phyloP scores from a whole-genome alignment of 768 basidiomycete genomes.

The Rhizopogon salebrosus region DNA sequence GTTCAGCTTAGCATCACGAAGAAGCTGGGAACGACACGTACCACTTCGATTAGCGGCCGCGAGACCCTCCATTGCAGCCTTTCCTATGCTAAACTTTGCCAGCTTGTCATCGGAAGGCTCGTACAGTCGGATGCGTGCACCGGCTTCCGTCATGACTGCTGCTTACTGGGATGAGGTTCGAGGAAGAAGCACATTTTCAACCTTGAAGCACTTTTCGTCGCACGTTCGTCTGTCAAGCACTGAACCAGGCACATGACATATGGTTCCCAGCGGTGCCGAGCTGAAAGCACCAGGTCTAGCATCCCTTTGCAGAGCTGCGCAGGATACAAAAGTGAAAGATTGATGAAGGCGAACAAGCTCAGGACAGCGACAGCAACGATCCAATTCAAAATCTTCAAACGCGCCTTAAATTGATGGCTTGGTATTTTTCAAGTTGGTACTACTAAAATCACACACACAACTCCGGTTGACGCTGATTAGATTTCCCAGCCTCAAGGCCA shows the following conservation, averaged over 20 bases:
- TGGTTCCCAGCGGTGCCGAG: neutral
- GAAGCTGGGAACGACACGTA: conserved; percentile 20
- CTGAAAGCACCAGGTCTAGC: neutral
- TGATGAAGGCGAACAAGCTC: neutral
- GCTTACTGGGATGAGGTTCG: neutral
- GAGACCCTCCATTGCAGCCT: conserved; percentile 61
- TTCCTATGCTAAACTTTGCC: conserved; percentile 60
- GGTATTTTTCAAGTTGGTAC: no score
- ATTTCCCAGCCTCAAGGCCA: neutral
- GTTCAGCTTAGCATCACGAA: neutral
- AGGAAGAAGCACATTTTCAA: neutral
- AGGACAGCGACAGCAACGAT: neutral
- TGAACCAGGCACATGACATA: neutral
- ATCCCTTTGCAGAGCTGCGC: no score
- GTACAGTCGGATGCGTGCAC: conserved; percentile 51
- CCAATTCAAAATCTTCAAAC: neutral
- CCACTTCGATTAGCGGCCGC: conserved; percentile 62
- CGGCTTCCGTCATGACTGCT: conserved; percentile 33
- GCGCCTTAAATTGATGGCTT: no score
- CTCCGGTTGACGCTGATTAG: neutral
- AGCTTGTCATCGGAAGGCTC: conserved; percentile 48
- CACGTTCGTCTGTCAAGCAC: conserved; percentile 5
- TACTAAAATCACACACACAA: neutral
- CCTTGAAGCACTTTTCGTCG: neutral
- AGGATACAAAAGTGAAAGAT: neutral